These are phyloP conservation scores for Truncatella angustata DNA, from an alignment of 2,329 filamentous ascomycete genomes.

Conservation along the genomic window DNA sequence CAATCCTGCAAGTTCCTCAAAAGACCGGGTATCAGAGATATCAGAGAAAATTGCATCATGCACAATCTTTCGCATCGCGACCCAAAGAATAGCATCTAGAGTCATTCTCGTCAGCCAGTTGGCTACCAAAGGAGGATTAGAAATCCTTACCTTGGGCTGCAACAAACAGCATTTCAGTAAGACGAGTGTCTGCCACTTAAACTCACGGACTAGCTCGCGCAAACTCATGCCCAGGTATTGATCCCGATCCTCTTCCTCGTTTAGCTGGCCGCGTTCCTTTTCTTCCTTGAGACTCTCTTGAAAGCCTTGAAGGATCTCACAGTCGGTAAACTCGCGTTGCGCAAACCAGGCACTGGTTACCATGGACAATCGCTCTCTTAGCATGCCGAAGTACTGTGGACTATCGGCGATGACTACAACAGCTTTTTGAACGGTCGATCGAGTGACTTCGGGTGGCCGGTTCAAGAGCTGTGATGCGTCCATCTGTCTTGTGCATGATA, in stretches of 20 bases:
- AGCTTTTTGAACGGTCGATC: constrained; percentile 96
- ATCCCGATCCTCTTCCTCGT: constrained; percentile 73
- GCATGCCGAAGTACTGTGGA: constrained; percentile 84
- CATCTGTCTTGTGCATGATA: constrained; percentile 90
- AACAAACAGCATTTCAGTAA: constrained; percentile 90
- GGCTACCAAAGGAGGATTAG: not conserved
- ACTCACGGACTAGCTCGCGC: constrained; percentile 89
- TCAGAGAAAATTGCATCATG: constrained; percentile 97
- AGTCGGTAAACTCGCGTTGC: constrained; percentile 87
- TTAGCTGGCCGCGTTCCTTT: constrained; percentile 52
- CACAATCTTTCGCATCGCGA: constrained; percentile 93
- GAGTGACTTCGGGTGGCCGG: constrained; percentile 85
- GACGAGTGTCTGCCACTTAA: constrained; percentile 90
- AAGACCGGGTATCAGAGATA: constrained; percentile 91
- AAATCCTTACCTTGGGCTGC: constrained; percentile 75
- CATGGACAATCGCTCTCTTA: constrained; percentile 84
- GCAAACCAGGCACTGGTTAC: constrained; percentile 97
- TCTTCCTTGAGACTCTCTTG: constrained; percentile 81
- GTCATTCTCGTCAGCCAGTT: not conserved
- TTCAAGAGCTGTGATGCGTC: constrained; percentile 75
- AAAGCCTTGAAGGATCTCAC: constrained; percentile 86
- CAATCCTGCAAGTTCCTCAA: constrained; percentile 91
- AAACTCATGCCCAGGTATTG: constrained; percentile 87
- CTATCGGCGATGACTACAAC: constrained; percentile 93
- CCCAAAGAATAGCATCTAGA: constrained; percentile 95